phyloP scores from a whole-genome alignment of 495 filamentous ascomycete species.

The Penicillium angulare region DNA sequence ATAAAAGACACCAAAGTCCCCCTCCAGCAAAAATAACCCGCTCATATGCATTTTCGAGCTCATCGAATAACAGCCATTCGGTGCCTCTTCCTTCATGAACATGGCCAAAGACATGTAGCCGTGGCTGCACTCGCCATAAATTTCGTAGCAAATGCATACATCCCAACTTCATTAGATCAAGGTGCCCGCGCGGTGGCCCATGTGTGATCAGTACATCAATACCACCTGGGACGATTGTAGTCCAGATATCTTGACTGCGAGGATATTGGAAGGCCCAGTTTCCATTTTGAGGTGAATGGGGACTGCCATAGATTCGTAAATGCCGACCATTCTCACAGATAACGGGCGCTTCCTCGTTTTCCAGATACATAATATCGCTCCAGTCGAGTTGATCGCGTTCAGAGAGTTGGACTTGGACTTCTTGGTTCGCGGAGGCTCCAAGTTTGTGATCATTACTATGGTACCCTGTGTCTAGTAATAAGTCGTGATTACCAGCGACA shows the following conservation, averaged over 20 bases:
- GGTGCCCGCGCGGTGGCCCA: conserved; percentile 55
- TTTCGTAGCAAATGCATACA: conserved; percentile 61
- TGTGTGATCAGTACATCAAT: conserved; percentile 76
- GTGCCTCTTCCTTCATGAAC: conserved; percentile 61
- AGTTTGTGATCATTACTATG: conserved; percentile 14
- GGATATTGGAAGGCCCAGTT: conserved; percentile 51
- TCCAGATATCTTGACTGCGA: conserved; percentile 22
- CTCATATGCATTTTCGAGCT: conserved; percentile 18
- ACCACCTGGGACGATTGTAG: conserved; percentile 51
- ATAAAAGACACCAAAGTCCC: conserved; percentile 15
- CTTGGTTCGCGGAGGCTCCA: neutral
- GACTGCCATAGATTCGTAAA: conserved; percentile 54
- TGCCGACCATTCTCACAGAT: conserved; percentile 49
- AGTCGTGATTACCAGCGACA: conserved; percentile 73
- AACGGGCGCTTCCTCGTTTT: neutral
- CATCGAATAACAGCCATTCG: conserved; percentile 21
- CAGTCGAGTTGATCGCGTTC: conserved; percentile 33
- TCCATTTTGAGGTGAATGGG: conserved; percentile 48
- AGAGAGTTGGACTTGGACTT: too few species aligned
- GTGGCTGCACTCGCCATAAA: conserved; percentile 65
- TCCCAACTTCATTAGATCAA: conserved; percentile 58
- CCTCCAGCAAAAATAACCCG: conserved; percentile 14
- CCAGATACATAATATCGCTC: conserved; percentile 15
- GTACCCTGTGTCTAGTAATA: conserved; percentile 54
- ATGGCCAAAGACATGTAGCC: conserved; percentile 75